Conservation (phyloP, 441 rosid species). For the Euphorbia celastroides region DNA sequence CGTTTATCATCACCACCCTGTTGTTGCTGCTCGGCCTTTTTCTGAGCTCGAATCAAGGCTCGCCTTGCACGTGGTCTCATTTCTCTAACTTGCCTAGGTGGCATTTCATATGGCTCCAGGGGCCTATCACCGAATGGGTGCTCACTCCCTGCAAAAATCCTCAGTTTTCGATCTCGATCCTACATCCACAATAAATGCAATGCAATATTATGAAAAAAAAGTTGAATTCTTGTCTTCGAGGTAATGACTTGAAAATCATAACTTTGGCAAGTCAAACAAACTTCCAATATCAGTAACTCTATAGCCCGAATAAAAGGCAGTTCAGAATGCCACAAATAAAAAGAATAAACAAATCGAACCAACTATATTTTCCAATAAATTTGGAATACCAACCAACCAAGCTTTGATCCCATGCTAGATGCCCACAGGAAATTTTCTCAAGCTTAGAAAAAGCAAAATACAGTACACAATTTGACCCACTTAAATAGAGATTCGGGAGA, state of each 20-base stretch:
- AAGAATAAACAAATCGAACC: neutral
- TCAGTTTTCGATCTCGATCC: slow-evolving; percentile 90
- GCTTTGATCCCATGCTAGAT: no score
- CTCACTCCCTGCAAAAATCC: slow-evolving; percentile 77
- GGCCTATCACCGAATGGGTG: slow-evolving; percentile 90
- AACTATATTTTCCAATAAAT: neutral
- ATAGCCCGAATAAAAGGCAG: no score
- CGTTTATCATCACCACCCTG: slow-evolving; percentile 34
- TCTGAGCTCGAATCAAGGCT: slow-evolving; percentile 88
- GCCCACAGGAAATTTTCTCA: no score
- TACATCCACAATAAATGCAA: slow-evolving; percentile 28
- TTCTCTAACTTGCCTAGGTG: slow-evolving; percentile 80
- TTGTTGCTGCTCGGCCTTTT: slow-evolving; percentile 70
- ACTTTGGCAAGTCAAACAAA: neutral
- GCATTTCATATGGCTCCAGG: slow-evolving; percentile 69
- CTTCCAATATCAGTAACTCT: neutral
- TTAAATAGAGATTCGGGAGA: neutral
- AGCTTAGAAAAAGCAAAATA: neutral
- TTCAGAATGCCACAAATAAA: no score
- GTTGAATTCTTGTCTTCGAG: slow-evolving; percentile 3
- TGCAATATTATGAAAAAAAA: slow-evolving; percentile 4
- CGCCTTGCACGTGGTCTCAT: slow-evolving; percentile 92
- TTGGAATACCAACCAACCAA: no score
- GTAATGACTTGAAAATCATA: neutral
- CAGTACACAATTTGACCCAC: neutral